These are phyloP conservation scores for Balamuthia mandrillaris DNA, from an alignment of 208 protist genomes.

Conservation along the genomic window DNA sequence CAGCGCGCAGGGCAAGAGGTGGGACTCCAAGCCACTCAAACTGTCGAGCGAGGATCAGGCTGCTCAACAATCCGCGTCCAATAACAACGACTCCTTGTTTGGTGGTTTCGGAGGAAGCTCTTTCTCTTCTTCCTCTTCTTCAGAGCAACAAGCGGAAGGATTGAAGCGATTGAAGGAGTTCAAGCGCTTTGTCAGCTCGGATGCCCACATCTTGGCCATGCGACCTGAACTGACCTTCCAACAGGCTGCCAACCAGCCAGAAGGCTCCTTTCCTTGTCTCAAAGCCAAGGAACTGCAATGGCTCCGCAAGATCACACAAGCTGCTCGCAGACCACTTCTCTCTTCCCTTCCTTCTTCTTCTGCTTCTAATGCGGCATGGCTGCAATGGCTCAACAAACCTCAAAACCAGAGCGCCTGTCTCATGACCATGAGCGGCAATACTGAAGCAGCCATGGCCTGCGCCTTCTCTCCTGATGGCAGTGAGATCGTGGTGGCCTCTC, in stretches of 20 bases:
- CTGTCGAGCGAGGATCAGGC: background rate
- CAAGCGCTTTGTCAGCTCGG: slow-evolving; percentile 35
- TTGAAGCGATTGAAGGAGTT: slow-evolving; percentile 43
- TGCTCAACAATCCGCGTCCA: background rate
- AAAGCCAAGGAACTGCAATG: background rate
- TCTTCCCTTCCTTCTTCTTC: too few species aligned
- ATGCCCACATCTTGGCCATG: slow-evolving; percentile 39
- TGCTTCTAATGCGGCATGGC: background rate
- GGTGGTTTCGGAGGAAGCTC: too few species aligned
- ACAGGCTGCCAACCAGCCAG: slow-evolving; percentile 58
- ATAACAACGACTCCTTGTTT: background rate
- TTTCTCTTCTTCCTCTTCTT: too few species aligned
- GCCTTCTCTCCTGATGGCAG: slow-evolving; percentile 55
- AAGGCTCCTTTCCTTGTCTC: background rate
- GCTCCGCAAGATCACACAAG: background rate
- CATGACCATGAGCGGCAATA: slow-evolving; percentile 37
- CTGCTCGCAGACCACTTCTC: too few species aligned
- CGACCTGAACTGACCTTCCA: slow-evolving; percentile 51
- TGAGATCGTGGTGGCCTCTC: slow-evolving; percentile 42
- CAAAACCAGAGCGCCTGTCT: slow-evolving; percentile 33
- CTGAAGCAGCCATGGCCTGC: slow-evolving; percentile 30
- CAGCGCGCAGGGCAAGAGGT: background rate
- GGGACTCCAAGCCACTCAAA: background rate
- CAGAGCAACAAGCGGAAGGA: slow-evolving; percentile 5
- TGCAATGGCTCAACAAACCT: slow-evolving; percentile 59